Conservation (phyloP, 2,329 filamentous ascomycete genomes). For the Neospermospora avenae region DNA sequence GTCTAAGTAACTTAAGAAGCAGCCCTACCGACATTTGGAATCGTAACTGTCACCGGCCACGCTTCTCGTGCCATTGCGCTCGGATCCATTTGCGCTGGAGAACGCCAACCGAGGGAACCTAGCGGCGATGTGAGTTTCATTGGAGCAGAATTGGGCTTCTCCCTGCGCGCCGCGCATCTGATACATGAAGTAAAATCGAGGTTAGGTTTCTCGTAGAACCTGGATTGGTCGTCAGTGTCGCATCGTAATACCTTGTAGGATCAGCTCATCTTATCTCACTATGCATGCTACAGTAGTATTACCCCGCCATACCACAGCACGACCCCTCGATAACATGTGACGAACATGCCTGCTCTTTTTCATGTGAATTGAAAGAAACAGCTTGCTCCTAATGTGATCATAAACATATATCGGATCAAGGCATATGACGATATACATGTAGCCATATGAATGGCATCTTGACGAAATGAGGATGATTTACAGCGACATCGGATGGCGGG, state of each 20-base stretch:
- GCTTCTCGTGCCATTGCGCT: not conserved
- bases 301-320: slow-evolving; percentile 6
- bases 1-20: no score
- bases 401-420: not conserved
- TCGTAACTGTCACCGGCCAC: not conserved
- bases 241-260: not conserved
- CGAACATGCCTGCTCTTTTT: not conserved
- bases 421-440: not conserved
- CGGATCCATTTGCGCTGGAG: not conserved
- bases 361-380: not conserved
- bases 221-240: not conserved
- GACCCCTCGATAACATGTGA: slow-evolving; percentile 1
- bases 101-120: no score
- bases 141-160: not conserved
- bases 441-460: slow-evolving; percentile 1
- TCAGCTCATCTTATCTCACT: not conserved
- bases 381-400: not conserved
- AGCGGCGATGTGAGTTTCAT: no score
- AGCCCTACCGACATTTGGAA: no score
- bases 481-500: not conserved
- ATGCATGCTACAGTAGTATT: not conserved
- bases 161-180: no score
- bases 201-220: not conserved
- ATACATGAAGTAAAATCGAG: not conserved
- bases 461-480: not conserved